Base-by-base conservation (phyloP, 164 flowering plant genomes). In the Vitis rotundifolia region DNA sequence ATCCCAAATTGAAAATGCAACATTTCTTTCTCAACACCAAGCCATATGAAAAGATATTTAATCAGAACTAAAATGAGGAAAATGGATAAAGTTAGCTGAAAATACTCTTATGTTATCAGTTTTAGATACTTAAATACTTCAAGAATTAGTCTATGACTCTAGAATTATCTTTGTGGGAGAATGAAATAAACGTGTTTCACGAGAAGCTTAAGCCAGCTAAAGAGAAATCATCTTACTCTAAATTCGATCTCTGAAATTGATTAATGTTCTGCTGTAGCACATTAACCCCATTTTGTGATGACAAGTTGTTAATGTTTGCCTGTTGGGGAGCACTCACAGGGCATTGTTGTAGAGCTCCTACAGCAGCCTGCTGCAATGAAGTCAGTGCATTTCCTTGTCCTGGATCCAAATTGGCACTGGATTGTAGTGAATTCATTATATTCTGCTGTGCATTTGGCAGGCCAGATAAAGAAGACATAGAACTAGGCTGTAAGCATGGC, bases 271-370 rank as follows among this genome's bases (percentile, higher is more conserved):
- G 71, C 77, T 86, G 97, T 54, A 87, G 68, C 54, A 80, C 58
- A 65, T 76, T 85, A 19, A 79, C 76, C 59, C 83, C 86, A 76
- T 76, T 74, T 74, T 91, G 95, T 28, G 90, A 62, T n/a, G 82
- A 64, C 76, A 87, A 59, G 37, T 81, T 58, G 69, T 75, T 88
- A 3, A 81, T 60, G 59, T 79, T 85, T 68, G 85, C 73, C 79
- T 84, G 92, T 74, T 87, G 93, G 29, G 88, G 58, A 56, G 78
- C 75, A 76, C 78, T 80, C 12, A 77, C 80, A 67, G 84, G 49
- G 77, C 83, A 88, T 71, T 88, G 97, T 51, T 86, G 98, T 49
- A 82, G 49, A 72, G 87, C 79, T 29, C 81, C 78, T 8, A 75
- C 63, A 53, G 81, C 59, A 71, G 73, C 86, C 63, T 84, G 93